phyloP scores from a whole-genome alignment of 495 filamentous ascomycete species.

The Xylona heveae region DNA sequence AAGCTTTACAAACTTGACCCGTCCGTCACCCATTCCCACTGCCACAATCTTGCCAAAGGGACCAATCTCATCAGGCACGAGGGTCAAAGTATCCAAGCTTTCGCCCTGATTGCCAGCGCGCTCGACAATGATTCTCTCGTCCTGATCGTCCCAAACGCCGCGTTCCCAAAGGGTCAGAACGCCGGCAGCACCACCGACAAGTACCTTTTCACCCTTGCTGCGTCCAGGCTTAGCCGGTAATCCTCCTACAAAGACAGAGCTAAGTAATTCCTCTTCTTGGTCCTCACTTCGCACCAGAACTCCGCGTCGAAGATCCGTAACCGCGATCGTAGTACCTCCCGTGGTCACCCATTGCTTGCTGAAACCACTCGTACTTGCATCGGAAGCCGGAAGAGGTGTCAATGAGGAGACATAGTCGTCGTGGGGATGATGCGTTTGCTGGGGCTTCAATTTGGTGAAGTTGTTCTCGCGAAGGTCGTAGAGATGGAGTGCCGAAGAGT shows the following conservation, averaged over 20 bases:
- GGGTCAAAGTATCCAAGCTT: constrained; percentile 46
- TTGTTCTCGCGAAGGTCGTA: constrained; percentile 53
- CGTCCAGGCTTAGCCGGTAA: constrained; percentile 34
- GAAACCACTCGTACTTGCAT: constrained; percentile 60
- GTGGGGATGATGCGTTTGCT: constrained; percentile 67
- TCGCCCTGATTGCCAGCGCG: constrained; percentile 33
- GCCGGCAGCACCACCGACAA: constrained; percentile 60
- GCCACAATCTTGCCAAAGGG: constrained; percentile 47
- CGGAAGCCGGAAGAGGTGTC: constrained; percentile 57
- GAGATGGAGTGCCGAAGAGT: constrained; percentile 72
- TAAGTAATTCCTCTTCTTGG: constrained; percentile 80
- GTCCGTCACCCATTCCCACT: constrained; percentile 57
- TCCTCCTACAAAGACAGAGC: constrained; percentile 48
- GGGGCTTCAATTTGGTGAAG: constrained; percentile 17
- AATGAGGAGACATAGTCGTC: constrained; percentile 85
- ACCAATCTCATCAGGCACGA: constrained; percentile 40
- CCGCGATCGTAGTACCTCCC: constrained; percentile 69
- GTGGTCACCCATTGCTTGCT: constrained; percentile 86
- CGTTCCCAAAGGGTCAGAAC: constrained; percentile 83
- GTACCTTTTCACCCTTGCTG: constrained; percentile 48
- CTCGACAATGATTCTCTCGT: constrained; percentile 61
- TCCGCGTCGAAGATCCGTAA: constrained; percentile 68
- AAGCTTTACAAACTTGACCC: constrained; percentile 29
- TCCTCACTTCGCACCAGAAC: constrained; percentile 75
- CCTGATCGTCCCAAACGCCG: constrained; percentile 85